These are phyloP conservation scores for Cruciata laevipes DNA, from an alignment of 257 asterid genomes.

Conservation along the genomic window DNA sequence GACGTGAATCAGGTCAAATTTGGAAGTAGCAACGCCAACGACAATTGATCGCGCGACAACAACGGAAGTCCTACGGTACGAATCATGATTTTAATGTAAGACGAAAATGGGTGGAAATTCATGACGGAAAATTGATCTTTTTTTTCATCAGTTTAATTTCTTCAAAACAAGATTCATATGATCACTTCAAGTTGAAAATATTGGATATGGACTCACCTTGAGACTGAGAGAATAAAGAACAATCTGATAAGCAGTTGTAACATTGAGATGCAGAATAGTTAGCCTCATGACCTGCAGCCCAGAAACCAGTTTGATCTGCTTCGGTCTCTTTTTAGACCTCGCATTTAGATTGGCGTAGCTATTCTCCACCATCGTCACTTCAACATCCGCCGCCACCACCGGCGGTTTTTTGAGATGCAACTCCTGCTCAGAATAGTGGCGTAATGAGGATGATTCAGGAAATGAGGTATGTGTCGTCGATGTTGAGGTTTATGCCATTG, in stretches of 20 bases:
- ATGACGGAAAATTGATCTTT: too few relatives aligned
- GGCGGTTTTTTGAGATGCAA: not conserved
- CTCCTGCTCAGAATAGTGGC: conserved; percentile 9
- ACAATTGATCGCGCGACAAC: too few relatives aligned
- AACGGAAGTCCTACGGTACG: too few relatives aligned
- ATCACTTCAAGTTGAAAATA: not conserved
- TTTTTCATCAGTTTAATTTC: too few relatives aligned
- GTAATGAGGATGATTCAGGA: conserved; percentile 34
- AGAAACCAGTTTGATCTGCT: conserved; percentile 25
- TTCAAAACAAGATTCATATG: too few relatives aligned
- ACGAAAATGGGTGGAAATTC: too few relatives aligned
- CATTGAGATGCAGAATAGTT: conserved; percentile 35
- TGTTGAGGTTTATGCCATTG: too few relatives aligned
- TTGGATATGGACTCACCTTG: conserved; percentile 21
- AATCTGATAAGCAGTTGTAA: conserved; percentile 23
- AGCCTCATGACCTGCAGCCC: conserved; percentile 32
- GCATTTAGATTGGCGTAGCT: conserved; percentile 35
- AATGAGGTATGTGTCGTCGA: too few relatives aligned
- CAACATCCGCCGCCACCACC: conserved; percentile 38
- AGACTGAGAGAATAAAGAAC: conserved; percentile 30
- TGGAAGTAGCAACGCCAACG: too few relatives aligned
- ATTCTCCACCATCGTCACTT: conserved; percentile 42
- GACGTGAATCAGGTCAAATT: too few relatives aligned
- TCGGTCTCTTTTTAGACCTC: conserved; percentile 26
- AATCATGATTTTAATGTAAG: too few relatives aligned